A percentile compares a stretch with the other conserved stretches of the same genome.
Evolutionary conservation across 2,329 filamentous ascomycete genomes (phyloP).

Genomic region (Ophiobolus disseminans): DNA sequence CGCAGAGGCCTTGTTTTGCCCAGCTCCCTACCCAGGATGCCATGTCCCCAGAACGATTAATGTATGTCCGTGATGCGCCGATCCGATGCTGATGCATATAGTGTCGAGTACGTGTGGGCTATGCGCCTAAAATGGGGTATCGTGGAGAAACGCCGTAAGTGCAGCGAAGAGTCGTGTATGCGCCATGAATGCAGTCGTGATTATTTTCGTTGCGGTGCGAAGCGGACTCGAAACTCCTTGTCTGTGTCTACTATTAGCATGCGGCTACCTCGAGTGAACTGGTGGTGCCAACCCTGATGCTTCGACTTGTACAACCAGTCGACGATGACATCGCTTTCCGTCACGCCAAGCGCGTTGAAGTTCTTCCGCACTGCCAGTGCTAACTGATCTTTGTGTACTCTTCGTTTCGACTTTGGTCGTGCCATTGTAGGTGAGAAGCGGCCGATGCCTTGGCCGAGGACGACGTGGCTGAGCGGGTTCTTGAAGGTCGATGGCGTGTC

Average conservation of each 20-base stretch:
- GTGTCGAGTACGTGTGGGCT: conserved; percentile 30
- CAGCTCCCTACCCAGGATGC: neutral
- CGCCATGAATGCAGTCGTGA: conserved; percentile 9
- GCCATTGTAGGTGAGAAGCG: conserved; percentile 79
- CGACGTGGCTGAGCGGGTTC: conserved; percentile 56
- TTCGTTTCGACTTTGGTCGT: conserved; percentile 66
- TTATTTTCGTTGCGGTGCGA: conserved; percentile 49
- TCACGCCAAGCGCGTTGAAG: conserved; percentile 80
- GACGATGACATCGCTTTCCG: conserved; percentile 83
- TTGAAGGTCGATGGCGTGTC: conserved; percentile 74
- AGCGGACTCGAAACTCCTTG: conserved; percentile 56
- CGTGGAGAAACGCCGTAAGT: conserved; percentile 41
- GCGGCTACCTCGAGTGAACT: too few relatives aligned
- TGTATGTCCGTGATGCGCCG: conserved; percentile 28
- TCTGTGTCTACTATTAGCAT: conserved; percentile 42
- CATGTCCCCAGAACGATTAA: neutral
- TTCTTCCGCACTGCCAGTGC: conserved; percentile 78
- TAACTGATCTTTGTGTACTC: conserved; percentile 75
- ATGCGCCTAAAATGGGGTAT: conserved; percentile 41
- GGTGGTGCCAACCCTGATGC: conserved; percentile 57
- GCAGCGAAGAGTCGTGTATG: conserved; percentile 24
- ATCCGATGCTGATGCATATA: conserved; percentile 40
- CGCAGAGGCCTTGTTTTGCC: neutral
- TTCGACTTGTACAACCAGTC: conserved; percentile 77
- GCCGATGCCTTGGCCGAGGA: conserved; percentile 67